Evolutionary conservation across 805 yeast species (phyloP), one percentile per base, ranked within the genome.

Genomic region (Hanseniaspora vineae): DNA sequence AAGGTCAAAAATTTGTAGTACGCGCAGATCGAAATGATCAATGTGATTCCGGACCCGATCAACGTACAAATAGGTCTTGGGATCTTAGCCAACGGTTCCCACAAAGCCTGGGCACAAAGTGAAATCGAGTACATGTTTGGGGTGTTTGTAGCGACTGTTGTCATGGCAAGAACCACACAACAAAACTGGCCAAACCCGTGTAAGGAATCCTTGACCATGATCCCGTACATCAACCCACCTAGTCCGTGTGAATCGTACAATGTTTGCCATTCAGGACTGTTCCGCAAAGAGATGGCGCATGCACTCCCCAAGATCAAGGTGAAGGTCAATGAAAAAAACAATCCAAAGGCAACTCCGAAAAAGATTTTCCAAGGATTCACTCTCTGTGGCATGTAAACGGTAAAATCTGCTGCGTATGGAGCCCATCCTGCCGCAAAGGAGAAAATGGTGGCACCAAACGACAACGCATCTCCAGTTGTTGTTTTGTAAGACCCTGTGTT

Each of bases 341-440:
- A 71, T 55, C 95, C 95, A 42, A 66, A 52, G 50, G 76, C 63
- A 49, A 88, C 77, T 53, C 79, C 74, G 48, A 75, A 62, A 69
- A 86, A 87, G 48, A 86, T 71, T 60, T 70, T 80, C 59, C 54
- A 52, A 42, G 76, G 68, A 63, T 73, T 75, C 52, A 81, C 77
- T 58, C 75, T 72, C 57, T 75, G 69, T 55, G 84, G 86, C 75
- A 84, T 86, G 70, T 86, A 89, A 42, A 82, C 87, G 45, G 95
- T 86, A 68, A 88, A 89, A 67, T 88, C 97, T 44, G 95, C 79
- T 31, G 96, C 92, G 57, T 81, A 86, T 17, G 96, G 81, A 49
- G 94, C 78, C 97, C 97, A 88, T 52, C 96, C 96, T 46, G 95
- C 77, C 44, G 95, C 94, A 59, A 81, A 88, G 52, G 96, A 96